Base-by-base conservation (phyloP, 2,329 filamentous ascomycete species). In the Fusarium pseudoanthophilum region DNA sequence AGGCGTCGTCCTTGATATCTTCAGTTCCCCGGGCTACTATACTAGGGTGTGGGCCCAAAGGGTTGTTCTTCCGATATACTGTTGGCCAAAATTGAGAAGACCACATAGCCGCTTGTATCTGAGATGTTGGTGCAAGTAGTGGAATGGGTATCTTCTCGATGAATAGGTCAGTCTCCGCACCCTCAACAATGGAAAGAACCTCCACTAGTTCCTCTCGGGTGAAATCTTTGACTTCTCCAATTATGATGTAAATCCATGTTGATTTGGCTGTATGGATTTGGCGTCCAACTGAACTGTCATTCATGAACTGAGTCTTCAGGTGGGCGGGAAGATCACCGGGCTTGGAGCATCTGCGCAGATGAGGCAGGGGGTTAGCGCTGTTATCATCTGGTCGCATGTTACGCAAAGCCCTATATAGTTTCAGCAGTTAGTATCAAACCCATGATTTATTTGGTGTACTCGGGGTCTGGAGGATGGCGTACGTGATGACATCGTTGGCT, bases 31-130 rank as follows among this genome's bases (percentile, higher is more conserved):
- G 90, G 46, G 88, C 85, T 63, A 95, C 90, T 79, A 93, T 89
- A 78, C 91, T 90, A 69, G 93, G 93, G 79, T 97, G 94, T 24
- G 94, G 93, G 8, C 94, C 94, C 67, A 95, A 93, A 5, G 93
- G 93, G 78, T 96, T 96, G 74, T 92, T 95, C 84, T 95, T 95
- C 72, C 93, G 92, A 83, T 96, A 97, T 55, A 95, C 90, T 4
- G 92, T 92, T 18, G 94, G 94, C 94, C 94, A 97, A 81, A 94
- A 95, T 75, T 91, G 87, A 39, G 88, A 85, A 32, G 90, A 92
- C 93, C 93, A 96, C 79, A 89, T 85, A 32, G 88, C 89, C 14
- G 94, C 93, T 80, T 95, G 93, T 43, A 92, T 86, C 74, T 92
- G 89, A 7, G 92, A 95, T 10, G 92, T 94, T 4, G 94, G 94